Evolutionary conservation across 2,329 filamentous ascomycete species (phyloP), one percentile per base, ranked within the genome.

Genomic region (Penicillium freii): DNA sequence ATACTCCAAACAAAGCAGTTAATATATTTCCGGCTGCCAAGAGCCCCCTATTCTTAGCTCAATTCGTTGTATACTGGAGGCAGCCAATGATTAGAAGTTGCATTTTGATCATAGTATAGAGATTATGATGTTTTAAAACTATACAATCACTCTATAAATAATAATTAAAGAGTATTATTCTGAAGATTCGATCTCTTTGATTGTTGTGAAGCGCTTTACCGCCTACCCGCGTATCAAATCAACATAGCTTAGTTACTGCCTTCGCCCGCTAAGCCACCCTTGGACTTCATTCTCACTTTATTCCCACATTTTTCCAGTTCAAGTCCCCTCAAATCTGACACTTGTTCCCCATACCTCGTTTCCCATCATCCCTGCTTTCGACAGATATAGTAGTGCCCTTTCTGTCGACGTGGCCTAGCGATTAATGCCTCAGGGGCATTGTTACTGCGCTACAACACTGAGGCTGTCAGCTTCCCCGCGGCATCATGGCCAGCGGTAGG

Each of bases 401-500:
- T 52, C 51, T 51, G 36, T 50, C 48, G 49, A 60, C 55, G 51
- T 33, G 50, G 11, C 43, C 48, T 60, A 50, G 36, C 57, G 58
- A 70, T 75, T 72, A 71, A 77, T 77, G 74, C 73, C 71, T 73
- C 71, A 71, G 67, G 69, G 70, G 65, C 67, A 65, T 63, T 60
- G 62, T 53, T 52, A 59, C 59, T 53, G 58, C 58, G 49, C 50
- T 56, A 56, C 61, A 54, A 58, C 60, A 67, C 57, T 72, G 66
- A 71, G 68, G 71, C 68, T 73, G 68, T 70, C 62, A 67, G 67
- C 67, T 71, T 69, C 66, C 69, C 66, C 62, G 63, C 62, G 69
- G 64, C 69, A 73, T 69, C 72, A 78, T 78, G 76, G 73, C 75
- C 74, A 76, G 74, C 69, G 81, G 81, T 73, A 80, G 83, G 78